Percentiles rank a stretch among this genome's conserved stretches.
phyloP scores from a whole-genome alignment of 495 filamentous ascomycete genomes.

The Stereocaulon alpinum region DNA sequence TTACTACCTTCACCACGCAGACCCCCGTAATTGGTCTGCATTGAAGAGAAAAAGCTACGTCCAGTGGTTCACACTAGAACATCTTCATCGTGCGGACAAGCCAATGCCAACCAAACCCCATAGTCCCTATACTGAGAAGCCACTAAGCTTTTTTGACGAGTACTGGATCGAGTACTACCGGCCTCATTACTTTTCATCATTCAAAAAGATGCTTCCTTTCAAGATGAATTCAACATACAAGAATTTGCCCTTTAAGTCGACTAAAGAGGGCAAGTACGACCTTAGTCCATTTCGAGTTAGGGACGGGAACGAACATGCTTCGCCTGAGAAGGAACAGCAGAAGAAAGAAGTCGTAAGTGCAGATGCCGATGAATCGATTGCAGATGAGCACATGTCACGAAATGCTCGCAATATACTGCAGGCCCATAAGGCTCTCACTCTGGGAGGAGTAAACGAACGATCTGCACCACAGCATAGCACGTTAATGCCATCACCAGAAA shows the following conservation, averaged over 20 bases:
- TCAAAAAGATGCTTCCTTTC: constrained; percentile 80
- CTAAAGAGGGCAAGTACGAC: constrained; percentile 62
- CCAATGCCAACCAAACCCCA: constrained; percentile 37
- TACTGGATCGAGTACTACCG: constrained; percentile 99
- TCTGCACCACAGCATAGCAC: constrained; percentile 33
- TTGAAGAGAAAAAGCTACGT: constrained; percentile 62
- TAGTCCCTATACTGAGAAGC: constrained; percentile 36
- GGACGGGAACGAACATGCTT: constrained; percentile 38
- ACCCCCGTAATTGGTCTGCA: constrained; percentile 62
- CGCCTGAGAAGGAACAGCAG: constrained; percentile 36
- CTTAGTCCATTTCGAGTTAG: constrained; percentile 76
- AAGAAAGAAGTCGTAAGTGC: constrained; percentile 55
- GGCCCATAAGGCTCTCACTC: constrained; percentile 7
- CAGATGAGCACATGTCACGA: constrained; percentile 6
- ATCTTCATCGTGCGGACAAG: constrained; percentile 52
- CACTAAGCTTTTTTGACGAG: constrained; percentile 69
- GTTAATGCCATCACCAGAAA: constrained; percentile 19
- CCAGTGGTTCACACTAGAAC: constrained; percentile 74
- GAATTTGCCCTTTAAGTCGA: constrained; percentile 64
- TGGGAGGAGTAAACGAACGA: constrained; percentile 35
- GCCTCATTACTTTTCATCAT: constrained; percentile 71
- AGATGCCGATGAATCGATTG: constrained; percentile 38
- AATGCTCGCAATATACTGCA: not conserved
- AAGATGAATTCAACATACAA: constrained; percentile 79
- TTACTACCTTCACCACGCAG: constrained; percentile 88